Evolutionary conservation across 805 yeast genomes (phyloP).

Genomic region (Candida railenensis): DNA sequence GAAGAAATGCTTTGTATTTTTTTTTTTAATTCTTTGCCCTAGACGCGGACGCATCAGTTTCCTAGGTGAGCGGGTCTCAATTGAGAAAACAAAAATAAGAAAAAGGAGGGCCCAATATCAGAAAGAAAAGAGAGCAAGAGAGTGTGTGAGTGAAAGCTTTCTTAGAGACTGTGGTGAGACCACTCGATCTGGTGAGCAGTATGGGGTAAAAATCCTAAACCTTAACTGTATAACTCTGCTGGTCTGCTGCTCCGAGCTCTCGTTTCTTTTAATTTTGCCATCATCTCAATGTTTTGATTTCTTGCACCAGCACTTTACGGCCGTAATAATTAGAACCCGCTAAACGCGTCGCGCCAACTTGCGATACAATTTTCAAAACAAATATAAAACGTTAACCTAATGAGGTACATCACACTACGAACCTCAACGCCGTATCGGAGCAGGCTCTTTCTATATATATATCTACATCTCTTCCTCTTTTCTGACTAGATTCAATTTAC

Average conservation of each 20-base stretch:
- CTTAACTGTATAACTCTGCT: too few relatives aligned
- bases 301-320: not conserved
- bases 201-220: too few relatives aligned
- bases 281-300: too few relatives aligned
- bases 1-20: not conserved
- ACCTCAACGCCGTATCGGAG: constrained; percentile 5
- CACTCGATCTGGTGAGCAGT: too few relatives aligned
- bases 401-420: not conserved
- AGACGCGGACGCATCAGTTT: constrained; percentile 1
- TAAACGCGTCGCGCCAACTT: constrained; percentile 5
- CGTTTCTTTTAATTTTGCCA: too few relatives aligned
- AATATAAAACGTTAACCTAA: not conserved
- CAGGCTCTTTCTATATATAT: not conserved
- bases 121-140: not conserved
- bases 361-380: not conserved
- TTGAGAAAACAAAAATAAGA: not conserved
- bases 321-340: not conserved
- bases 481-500: too few relatives aligned
- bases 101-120: not conserved
- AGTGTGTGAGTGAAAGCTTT: too few relatives aligned
- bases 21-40: not conserved
- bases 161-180: too few relatives aligned
- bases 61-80: not conserved
- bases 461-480: not conserved
- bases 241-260: too few relatives aligned